Evolutionary conservation across 495 filamentous ascomycete genomes (phyloP), one percentile per base, ranked within the genome.

Genomic region (Cladorrhinum samala): DNA sequence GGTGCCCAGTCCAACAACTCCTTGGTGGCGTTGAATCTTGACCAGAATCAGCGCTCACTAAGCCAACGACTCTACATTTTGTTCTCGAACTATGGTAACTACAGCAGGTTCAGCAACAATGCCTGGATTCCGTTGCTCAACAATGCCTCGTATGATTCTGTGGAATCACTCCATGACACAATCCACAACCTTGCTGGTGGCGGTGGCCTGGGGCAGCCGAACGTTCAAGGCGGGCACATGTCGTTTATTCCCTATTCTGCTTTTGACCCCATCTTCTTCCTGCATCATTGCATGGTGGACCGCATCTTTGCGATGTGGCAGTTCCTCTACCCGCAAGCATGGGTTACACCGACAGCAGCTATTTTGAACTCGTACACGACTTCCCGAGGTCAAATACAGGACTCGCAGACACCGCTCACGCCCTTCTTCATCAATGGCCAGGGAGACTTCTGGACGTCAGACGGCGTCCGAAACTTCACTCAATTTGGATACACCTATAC

Each of bases 251-350:
- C 78, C 0, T 86, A 81, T 55, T 82, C 87, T 3, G 79, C 80
- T 14, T 90, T 87, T 56, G 87, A 90, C 59, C 86, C 87, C 0
- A 71, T 87, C 37, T 91, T 91, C 68, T 87, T 80, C 66, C 68
- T 90, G 3, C 87, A 90, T 47, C 74, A 79, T 50, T 65, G 73
- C 37, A 84, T 81, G 54, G 74, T 89, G 16, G 88, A 91, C 58
- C 77, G 87, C 2, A 65, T 81, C 42, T 82, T 85, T 56, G 78
- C 87, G 6, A 79, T 90, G 45, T 91, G 86, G 85, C 86, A 91
- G 66, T 71, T 75, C 0, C 58, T 87, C 11, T 75, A 89, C 53
- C 84, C 83, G 2, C 59, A 79, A 2, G 70, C 73, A 46, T 82
- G 75, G 53, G 74, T 88, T 2, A 62, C 68, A 9, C 73, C 83